Conservation (phyloP, 805 yeast species). For the Candida palmyrensis region DNA sequence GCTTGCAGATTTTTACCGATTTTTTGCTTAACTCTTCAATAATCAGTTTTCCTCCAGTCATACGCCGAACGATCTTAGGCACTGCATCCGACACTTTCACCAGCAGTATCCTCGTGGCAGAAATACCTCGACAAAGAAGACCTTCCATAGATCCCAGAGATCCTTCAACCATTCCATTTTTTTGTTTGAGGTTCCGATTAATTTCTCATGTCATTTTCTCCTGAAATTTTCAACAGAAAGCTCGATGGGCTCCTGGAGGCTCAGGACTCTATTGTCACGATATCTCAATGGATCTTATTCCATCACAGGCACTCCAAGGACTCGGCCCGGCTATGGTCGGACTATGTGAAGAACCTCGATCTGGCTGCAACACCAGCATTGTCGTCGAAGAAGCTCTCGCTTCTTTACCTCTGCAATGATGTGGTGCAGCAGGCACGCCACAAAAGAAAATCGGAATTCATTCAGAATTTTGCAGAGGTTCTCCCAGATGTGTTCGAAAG, state of each 20-base stretch:
- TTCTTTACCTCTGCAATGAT: constrained; percentile 74
- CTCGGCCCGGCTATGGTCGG: constrained; percentile 32
- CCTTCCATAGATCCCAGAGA: too few relatives aligned
- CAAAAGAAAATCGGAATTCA: constrained; percentile 52
- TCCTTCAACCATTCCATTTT: too few relatives aligned
- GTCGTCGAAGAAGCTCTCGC: constrained; percentile 42
- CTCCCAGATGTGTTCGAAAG: constrained; percentile 37
- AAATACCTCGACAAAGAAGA: too few relatives aligned
- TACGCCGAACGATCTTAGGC: too few relatives aligned
- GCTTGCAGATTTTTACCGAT: too few relatives aligned
- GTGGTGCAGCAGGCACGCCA: constrained; percentile 75
- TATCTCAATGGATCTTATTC: constrained; percentile 43
- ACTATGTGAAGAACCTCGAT: constrained; percentile 14
- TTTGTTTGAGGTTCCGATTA: too few relatives aligned
- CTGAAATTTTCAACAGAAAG: constrained; percentile 29
- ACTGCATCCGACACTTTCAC: too few relatives aligned
- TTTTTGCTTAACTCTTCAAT: too few relatives aligned
- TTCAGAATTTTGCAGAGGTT: constrained; percentile 50
- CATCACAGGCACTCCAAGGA: constrained; percentile 38
- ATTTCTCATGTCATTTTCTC: constrained; percentile 42
- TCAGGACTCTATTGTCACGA: constrained; percentile 41
- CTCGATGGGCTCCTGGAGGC: constrained; percentile 37
- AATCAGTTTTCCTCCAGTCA: too few relatives aligned
- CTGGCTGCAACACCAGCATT: constrained; percentile 6
- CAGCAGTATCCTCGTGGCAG: too few relatives aligned